phyloP scores from a whole-genome alignment of 768 basidiomycete species.

The Russula abietina region DNA sequence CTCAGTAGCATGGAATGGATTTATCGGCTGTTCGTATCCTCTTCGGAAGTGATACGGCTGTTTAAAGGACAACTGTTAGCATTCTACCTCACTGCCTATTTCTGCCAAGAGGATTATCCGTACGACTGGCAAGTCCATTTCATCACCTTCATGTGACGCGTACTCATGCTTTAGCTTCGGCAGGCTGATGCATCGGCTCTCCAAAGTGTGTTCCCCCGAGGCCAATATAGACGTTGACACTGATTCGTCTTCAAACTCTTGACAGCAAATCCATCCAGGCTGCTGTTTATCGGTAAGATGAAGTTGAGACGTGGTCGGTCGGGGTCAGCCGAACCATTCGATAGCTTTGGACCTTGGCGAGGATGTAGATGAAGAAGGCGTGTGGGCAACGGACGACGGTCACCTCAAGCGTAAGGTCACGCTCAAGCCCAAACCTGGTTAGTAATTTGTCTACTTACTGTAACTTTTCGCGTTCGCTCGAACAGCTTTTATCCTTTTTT shows the following conservation, averaged over 20 bases:
- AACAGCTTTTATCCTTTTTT: not conserved
- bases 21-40: constrained; percentile 68
- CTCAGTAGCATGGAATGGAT: constrained; percentile 85
- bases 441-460: constrained; percentile 28
- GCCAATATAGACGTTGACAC: not conserved
- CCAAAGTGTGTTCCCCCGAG: constrained; percentile 48
- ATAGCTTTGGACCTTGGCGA: constrained; percentile 74
- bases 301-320: constrained; percentile 76
- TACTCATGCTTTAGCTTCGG: constrained; percentile 7
- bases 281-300: constrained; percentile 51
- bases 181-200: constrained; percentile 86
- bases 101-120: constrained; percentile 81
- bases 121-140: constrained; percentile 61
- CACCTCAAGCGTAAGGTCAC: constrained; percentile 70
- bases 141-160: constrained; percentile 2
- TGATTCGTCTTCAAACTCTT: not conserved
- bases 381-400: constrained; percentile 51
- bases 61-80: constrained; percentile 38
- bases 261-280: no score
- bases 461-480: constrained; percentile 5
- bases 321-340: constrained; percentile 55
- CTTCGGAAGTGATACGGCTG: not conserved
- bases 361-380: constrained; percentile 48
- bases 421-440: constrained; percentile 78
- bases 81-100: constrained; percentile 86